Base-by-base conservation (phyloP, 2,329 filamentous ascomycete species). In the Aspergillus glaucus region DNA sequence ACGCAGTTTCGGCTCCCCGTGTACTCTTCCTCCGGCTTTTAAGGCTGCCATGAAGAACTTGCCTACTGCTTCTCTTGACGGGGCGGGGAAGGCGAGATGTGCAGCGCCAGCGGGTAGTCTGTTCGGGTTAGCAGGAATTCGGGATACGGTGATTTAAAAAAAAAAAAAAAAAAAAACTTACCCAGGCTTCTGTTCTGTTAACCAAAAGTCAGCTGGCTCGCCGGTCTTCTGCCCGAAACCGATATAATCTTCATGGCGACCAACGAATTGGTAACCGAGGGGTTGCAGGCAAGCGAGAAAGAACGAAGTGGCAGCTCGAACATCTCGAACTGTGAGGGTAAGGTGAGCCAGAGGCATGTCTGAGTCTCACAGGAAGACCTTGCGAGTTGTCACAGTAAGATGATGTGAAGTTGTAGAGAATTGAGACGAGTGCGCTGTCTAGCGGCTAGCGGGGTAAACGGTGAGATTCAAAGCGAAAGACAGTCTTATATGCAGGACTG, bases 271-370 rank as follows among this genome's bases (percentile, higher is more conserved):
- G 53, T 94, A 83, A 34, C 87, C 87, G 19, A 95, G 77, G 3
- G 88, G 86, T 58, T 92, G 87, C 6, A 88, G 78, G 55, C 89
- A 78, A 53, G 86, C 80, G 19, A 90, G 80, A 69, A 89, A 95
- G 74, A 94, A 95, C 6, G 88, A 93, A 44, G 86, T 82, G 3
- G 89, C 87, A 32, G 84, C 82, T 47, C 88, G 81, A 47, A 95
- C 81, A 67, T 91, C 84, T 52, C 83, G 84, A 62, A 95, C 89
- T 34, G 80, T 82, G 53, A 85, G 73, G 52, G 79, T 81, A 52
- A 84, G 75, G 62, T 82, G 80, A 40, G 80, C 80, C 57, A 82
- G 69, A 49, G 81, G 80, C 81, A 85, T 85, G 47, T 57, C 55
- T 48, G 45, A 22, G 37, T 40, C 17, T 40, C 44, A 48, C 50